These are phyloP conservation scores for Hydnomerulius pinastri DNA, from an alignment of 768 basidiomycete genomes.

Conservation along the genomic window DNA sequence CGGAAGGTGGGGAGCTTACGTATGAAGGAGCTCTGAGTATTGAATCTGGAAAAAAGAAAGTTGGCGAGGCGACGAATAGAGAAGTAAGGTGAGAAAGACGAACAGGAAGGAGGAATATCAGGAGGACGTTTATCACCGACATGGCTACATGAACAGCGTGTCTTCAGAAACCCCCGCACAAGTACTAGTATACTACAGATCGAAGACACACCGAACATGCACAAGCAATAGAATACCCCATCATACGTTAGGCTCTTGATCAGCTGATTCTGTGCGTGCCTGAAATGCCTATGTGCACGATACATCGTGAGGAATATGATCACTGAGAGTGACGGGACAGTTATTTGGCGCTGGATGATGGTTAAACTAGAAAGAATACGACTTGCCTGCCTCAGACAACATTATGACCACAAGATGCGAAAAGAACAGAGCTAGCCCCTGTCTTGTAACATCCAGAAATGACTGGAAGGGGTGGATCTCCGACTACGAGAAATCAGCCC, in stretches of 20 bases:
- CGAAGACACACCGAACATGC: neutral
- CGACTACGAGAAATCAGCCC: neutral
- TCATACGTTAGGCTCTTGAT: neutral
- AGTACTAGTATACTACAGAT: neutral
- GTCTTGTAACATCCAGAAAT: neutral
- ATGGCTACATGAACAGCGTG: neutral
- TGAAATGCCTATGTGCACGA: neutral
- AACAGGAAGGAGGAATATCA: neutral
- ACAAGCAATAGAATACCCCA: neutral
- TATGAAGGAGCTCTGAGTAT: neutral
- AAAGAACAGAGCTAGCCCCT: neutral
- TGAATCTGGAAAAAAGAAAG: neutral
- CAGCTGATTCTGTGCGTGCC: neutral
- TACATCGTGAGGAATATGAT: neutral
- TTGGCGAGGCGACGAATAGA: neutral
- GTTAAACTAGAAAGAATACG: neutral
- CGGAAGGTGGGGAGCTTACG: neutral
- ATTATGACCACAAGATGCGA: neutral
- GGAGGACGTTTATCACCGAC: neutral
- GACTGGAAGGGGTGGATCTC: neutral
- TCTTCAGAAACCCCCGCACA: neutral
- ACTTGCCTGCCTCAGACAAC: neutral
- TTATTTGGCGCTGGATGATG: neutral
- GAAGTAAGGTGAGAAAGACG: neutral
- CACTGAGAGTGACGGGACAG: neutral